Conservation (phyloP, 2,329 filamentous ascomycete species). For the Trichoderma atrobrunneum region DNA sequence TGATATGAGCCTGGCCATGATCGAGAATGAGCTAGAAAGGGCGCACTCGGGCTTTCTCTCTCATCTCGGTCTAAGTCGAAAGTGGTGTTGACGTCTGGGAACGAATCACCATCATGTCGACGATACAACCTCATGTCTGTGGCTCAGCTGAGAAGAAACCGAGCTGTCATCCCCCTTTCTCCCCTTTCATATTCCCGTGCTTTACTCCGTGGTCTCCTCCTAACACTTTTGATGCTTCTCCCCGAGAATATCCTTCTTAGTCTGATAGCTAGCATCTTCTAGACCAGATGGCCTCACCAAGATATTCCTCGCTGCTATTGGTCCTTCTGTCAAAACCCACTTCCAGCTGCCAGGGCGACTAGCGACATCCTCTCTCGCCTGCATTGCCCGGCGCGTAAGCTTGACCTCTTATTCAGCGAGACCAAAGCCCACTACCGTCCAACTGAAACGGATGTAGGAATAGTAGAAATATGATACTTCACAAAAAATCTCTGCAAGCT, state of each 20-base stretch:
- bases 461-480: background rate
- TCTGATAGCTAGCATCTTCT: background rate
- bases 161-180: background rate
- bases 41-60: background rate
- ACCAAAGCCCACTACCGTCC: background rate
- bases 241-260: background rate
- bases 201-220: background rate
- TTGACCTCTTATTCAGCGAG: background rate
- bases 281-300: background rate
- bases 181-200: background rate
- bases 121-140: background rate
- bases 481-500: background rate
- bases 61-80: background rate
- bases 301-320: background rate
- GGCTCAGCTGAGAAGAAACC: slow-evolving; percentile 13
- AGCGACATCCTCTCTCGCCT: slow-evolving; percentile 1
- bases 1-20: background rate
- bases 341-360: background rate
- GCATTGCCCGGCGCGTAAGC: slow-evolving; percentile 14
- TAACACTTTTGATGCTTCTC: background rate
- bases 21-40: background rate
- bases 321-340: background rate
- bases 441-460: background rate
- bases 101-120: background rate
- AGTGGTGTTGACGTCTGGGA: background rate